phyloP scores from a whole-genome alignment of 768 basidiomycete genomes.

The Epithele typhae region DNA sequence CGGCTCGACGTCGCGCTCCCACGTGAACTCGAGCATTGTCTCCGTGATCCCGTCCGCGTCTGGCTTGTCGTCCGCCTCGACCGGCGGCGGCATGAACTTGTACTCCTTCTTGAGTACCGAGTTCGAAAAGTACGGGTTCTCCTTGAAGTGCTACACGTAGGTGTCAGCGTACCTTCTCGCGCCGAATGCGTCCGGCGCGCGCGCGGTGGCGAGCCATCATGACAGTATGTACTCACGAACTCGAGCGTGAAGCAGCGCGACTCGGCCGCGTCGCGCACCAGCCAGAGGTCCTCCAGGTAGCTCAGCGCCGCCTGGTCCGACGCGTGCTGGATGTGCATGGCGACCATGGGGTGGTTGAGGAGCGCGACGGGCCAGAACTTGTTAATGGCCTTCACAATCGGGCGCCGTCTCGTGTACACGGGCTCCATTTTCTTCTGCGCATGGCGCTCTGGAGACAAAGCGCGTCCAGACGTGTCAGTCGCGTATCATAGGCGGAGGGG shows the following conservation, averaged over 20 bases:
- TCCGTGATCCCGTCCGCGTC: constrained; percentile 74
- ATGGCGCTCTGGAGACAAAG: constrained; percentile 53
- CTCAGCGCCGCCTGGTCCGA: constrained; percentile 79
- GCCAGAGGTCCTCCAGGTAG: constrained; percentile 84
- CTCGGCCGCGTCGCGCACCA: constrained; percentile 68
- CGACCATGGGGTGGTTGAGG: constrained; percentile 64
- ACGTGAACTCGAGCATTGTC: constrained; percentile 76
- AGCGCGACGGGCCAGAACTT: constrained; percentile 88
- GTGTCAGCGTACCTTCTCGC: no score
- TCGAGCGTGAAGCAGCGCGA: constrained; percentile 80
- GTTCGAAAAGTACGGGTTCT: constrained; percentile 81
- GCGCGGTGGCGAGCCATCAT: not conserved
- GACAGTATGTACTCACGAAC: constrained; percentile 60
- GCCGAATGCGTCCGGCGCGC: no score
- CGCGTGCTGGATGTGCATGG: constrained; percentile 63
- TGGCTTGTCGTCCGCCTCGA: constrained; percentile 49
- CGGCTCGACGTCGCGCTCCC: constrained; percentile 68
- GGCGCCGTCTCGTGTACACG: constrained; percentile 69
- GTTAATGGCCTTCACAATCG: constrained; percentile 56
- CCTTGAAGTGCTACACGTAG: constrained; percentile 64
- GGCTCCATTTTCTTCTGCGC: constrained; percentile 53
- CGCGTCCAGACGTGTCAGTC: constrained; percentile 1
- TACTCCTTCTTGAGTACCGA: constrained; percentile 77
- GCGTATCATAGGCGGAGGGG: no score
- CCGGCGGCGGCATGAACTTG: constrained; percentile 58